phyloP scores from a whole-genome alignment of 805 yeast genomes.

The Kazachstania africana region DNA sequence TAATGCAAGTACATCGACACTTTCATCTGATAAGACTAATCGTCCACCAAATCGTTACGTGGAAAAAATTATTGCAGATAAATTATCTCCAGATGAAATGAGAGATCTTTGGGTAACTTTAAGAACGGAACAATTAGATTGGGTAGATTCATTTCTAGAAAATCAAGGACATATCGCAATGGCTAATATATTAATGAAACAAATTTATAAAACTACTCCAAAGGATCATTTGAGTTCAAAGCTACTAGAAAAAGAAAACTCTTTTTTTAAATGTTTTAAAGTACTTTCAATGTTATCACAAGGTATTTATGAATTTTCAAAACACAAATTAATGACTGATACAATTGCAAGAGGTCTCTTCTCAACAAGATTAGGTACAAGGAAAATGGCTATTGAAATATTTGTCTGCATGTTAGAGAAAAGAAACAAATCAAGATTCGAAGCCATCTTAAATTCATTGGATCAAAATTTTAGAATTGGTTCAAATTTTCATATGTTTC shows the following conservation, averaged over 20 bases:
- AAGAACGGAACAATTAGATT: conserved; percentile 74
- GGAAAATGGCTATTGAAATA: conserved; percentile 72
- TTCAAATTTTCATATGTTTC: conserved; percentile 18
- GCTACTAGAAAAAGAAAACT: conserved; percentile 57
- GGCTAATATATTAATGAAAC: conserved; percentile 50
- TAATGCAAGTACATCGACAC: conserved; percentile 12
- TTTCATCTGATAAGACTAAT: conserved; percentile 23
- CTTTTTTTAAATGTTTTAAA: conserved; percentile 66
- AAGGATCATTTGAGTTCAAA: conserved; percentile 25
- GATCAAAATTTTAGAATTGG: conserved; percentile 26
- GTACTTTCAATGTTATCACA: conserved; percentile 29
- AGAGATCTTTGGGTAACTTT: conserved; percentile 83
- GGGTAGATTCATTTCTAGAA: conserved; percentile 72
- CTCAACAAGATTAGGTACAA: conserved; percentile 63
- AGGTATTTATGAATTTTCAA: conserved; percentile 18
- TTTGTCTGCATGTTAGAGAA: conserved; percentile 44
- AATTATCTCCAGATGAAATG: conserved; percentile 56
- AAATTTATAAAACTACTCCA: conserved; percentile 12
- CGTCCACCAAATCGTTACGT: conserved; percentile 68
- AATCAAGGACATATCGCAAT: conserved; percentile 75
- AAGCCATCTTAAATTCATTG: conserved; percentile 21
- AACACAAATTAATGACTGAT: conserved; percentile 33
- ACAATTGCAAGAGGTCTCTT: conserved; percentile 62
- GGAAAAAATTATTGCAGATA: conserved; percentile 55
- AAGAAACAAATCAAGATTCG: conserved; percentile 37